phyloP scores from a whole-genome alignment of 768 basidiomycete genomes.

The Floccularia luteovirens region DNA sequence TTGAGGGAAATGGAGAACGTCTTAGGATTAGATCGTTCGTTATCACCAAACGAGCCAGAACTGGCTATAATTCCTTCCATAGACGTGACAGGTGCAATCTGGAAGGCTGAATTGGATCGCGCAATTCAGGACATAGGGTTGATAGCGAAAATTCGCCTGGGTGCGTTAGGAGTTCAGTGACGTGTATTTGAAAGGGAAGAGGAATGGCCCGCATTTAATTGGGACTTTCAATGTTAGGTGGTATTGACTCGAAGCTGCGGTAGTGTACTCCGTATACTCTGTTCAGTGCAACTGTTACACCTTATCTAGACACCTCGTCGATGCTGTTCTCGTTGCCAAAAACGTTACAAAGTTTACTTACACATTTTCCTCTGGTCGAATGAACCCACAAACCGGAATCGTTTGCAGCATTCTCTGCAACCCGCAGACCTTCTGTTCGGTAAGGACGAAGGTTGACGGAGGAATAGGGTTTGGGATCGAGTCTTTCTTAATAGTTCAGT shows the following conservation, averaged over 20 bases:
- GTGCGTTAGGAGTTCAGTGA: slow-evolving; percentile 31
- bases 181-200: no score
- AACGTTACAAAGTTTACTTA: slow-evolving; percentile 32
- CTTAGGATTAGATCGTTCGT: slow-evolving; percentile 44
- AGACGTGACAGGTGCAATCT: slow-evolving; percentile 32
- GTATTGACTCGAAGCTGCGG: no score
- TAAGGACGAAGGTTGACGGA: no score
- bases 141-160: slow-evolving; percentile 70
- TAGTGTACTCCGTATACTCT: no score
- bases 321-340: slow-evolving; percentile 31
- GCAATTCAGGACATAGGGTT: slow-evolving; percentile 66
- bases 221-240: no score
- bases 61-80: slow-evolving; percentile 28
- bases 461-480: no score
- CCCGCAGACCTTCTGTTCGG: no score
- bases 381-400: slow-evolving; percentile 39
- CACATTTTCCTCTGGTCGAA: slow-evolving; percentile 30
- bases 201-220: no score
- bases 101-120: slow-evolving; percentile 63
- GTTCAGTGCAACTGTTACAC: no score
- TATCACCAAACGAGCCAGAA: slow-evolving; percentile 33
- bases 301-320: no score
- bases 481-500: no score
- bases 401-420: slow-evolving; percentile 23
- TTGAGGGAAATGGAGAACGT: slow-evolving; percentile 73